Base-by-base conservation (phyloP, 129 eudicot species). In the Flaveria bidentis region DNA sequence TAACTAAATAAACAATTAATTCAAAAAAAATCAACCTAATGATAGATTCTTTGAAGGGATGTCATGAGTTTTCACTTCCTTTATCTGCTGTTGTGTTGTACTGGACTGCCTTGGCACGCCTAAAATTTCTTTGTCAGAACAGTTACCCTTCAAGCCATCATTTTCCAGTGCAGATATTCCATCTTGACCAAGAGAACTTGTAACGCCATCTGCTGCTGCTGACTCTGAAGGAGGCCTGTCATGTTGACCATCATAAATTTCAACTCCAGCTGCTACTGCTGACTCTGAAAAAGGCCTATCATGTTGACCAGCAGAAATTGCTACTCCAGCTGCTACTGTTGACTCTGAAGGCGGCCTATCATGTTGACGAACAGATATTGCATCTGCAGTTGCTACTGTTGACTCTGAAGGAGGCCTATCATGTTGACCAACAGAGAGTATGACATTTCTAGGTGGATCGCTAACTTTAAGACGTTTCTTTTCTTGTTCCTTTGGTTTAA, bases 391-490 rank as follows among this genome's bases (percentile, higher is more conserved):
- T 61, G 67, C 67, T 61, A 61, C 67, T 61, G 69, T 63, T 25
- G 81, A 56, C 77, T 73, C 76, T 55, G 72, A 26, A 62, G 61
- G 42, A 67, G 73, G 73, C 53, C 71, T 61, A 30, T 74, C 69
- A 52, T 80, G 79, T 30, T 76, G 71, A 62, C 66, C 51, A 57
- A 58, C 85, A 77, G 76, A 63, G 47, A 46, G 67, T 73, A 9
- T 12, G 39, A 67, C 10, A 14, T 62, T 73, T 46, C 70, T 62
- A 72, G 65, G 75, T 20, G 78, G 70, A 49, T 84, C 83, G 52
- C 18, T 47, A 66, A 78, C 77, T 84, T 88, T 91, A 6, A 46
- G 68, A 6, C 97, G 97, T 72, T 91, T 91, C 72, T 76, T 76
- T 18, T 78, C 85, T 39, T 90, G 88, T 71, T 86, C 93, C 67